These are phyloP conservation scores for Furcasterigmium sp. DNA, from an alignment of 2,329 filamentous ascomycete species.

Conservation along the genomic window DNA sequence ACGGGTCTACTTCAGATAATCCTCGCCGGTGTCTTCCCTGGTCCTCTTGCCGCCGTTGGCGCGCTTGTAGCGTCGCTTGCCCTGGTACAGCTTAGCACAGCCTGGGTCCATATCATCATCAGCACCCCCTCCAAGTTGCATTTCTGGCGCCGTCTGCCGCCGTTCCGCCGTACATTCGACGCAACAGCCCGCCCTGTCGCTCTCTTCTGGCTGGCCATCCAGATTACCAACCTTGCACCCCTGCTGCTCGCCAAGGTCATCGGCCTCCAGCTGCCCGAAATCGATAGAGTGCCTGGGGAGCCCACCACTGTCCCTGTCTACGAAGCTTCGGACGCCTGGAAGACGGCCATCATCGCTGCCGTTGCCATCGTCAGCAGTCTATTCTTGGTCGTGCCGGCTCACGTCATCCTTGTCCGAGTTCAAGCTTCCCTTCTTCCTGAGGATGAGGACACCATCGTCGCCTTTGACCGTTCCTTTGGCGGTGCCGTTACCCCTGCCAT, in stretches of 20 bases:
- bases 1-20: slow-evolving; percentile 33
- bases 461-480: slow-evolving; percentile 82
- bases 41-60: slow-evolving; percentile 40
- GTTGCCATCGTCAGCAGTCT: slow-evolving; percentile 46
- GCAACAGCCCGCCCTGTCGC: slow-evolving; percentile 65
- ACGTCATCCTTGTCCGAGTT: slow-evolving; percentile 73
- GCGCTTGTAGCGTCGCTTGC: slow-evolving; percentile 54
- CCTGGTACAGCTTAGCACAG: slow-evolving; percentile 63
- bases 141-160: slow-evolving; percentile 67
- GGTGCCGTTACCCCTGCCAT: slow-evolving; percentile 72
- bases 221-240: slow-evolving; percentile 43
- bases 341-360: slow-evolving; percentile 39
- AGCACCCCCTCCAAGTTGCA: slow-evolving; percentile 57
- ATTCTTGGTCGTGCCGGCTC: slow-evolving; percentile 68
- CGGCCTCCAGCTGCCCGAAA: slow-evolving; percentile 32
- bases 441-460: slow-evolving; percentile 76
- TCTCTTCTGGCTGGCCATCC: slow-evolving; percentile 53
- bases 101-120: slow-evolving; percentile 85
- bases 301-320: slow-evolving; percentile 30
- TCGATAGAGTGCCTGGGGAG: slow-evolving; percentile 25
- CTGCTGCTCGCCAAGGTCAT: slow-evolving; percentile 26
- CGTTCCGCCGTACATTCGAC: slow-evolving; percentile 57
- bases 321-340: slow-evolving; percentile 33
- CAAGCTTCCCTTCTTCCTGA: slow-evolving; percentile 83
- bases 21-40: slow-evolving; percentile 37